Conservation (phyloP, 352 stramenopile species). For the Pythium folliculosum region DNA sequence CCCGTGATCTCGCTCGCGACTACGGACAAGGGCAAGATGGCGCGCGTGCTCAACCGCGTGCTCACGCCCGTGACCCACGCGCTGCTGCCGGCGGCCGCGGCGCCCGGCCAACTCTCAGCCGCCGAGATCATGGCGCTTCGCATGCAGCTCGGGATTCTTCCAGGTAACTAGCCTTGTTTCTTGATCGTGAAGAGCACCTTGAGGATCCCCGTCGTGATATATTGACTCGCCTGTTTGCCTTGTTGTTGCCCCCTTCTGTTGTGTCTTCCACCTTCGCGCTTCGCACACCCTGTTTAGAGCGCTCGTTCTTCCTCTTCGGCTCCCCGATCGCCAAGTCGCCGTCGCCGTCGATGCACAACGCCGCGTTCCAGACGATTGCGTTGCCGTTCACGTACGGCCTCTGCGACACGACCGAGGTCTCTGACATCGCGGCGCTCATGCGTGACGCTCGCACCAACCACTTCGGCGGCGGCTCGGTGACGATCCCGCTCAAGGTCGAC, state of each 20-base stretch:
- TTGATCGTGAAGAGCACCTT: background rate
- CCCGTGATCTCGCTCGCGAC: slow-evolving; percentile 95
- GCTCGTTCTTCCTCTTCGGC: slow-evolving; percentile 95
- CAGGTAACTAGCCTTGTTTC: slow-evolving; percentile 64
- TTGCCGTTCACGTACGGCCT: slow-evolving; percentile 93
- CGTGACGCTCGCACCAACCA: slow-evolving; percentile 24
- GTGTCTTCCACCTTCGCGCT: slow-evolving; percentile 12
- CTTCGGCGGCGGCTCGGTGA: slow-evolving; percentile 97
- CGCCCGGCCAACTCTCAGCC: slow-evolving; percentile 95
- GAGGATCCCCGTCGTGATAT: background rate
- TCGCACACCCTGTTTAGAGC: slow-evolving; percentile 32
- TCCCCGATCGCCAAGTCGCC: slow-evolving; percentile 95
- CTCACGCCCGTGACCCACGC: slow-evolving; percentile 97
- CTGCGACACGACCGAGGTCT: slow-evolving; percentile 60
- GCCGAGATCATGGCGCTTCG: slow-evolving; percentile 92
- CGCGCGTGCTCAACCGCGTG: slow-evolving; percentile 93
- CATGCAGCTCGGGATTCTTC: slow-evolving; percentile 76
- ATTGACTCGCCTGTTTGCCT: slow-evolving; percentile 10
- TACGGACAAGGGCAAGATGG: slow-evolving; percentile 91
- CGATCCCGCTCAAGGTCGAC: slow-evolving; percentile 97
- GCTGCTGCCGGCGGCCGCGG: slow-evolving; percentile 91
- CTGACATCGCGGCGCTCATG: slow-evolving; percentile 52
- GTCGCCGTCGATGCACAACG: slow-evolving; percentile 97
- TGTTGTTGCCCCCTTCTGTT: background rate
- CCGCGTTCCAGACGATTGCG: slow-evolving; percentile 86